Evolutionary conservation across 352 stramenopile species (phyloP), one percentile per base, ranked within the genome.

Genomic region (Phytopythium cucurbitacearum): DNA sequence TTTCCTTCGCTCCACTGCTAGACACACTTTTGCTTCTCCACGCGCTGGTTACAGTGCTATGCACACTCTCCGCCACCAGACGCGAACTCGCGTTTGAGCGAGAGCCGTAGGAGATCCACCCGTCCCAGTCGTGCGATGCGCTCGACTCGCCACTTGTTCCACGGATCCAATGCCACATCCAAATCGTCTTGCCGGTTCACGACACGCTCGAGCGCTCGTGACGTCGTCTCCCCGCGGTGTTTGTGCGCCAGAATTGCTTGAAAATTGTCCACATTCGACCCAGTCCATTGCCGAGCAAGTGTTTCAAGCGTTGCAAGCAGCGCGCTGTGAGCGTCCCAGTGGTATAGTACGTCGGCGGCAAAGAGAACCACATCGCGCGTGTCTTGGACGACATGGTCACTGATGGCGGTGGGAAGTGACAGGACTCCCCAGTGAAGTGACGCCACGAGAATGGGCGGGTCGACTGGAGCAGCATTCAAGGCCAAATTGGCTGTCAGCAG

Each of bases 301-400:
- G 12, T 32, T 33, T 57, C 48, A 1, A 89, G 57, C 11, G 79
- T 80, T 7, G 42, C 43, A 2, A 87, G 59, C 3, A 87, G 57
- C 11, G 48, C 40, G 36, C 79, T 64, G 46, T 89, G 79, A 1
- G 65, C 56, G 7, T 57, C 59, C 79, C 76, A 89, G 53, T 76
- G 66, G 59, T 89, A 89, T 36, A 89, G 44, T 47, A 89, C 79
- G 38, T 89, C 76, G 2, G 69, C 59, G 11, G 73, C 76, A 28
- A 87, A 69, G 8, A 87, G 49, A 0, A 76, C 33, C 34, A 63
- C 48, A 15, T 37, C 4, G 32, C 35, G 35, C 10, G 54, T 15
- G 8, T 38, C 1, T 16, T 7, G 4, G 32, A 9, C 5, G 9
- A 15, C 8, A 7, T 39, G 7, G n/a, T 5, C 37, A 11, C 28